Conservation (phyloP, 106 monocot species). For the Dioscorea zingiberensis region DNA sequence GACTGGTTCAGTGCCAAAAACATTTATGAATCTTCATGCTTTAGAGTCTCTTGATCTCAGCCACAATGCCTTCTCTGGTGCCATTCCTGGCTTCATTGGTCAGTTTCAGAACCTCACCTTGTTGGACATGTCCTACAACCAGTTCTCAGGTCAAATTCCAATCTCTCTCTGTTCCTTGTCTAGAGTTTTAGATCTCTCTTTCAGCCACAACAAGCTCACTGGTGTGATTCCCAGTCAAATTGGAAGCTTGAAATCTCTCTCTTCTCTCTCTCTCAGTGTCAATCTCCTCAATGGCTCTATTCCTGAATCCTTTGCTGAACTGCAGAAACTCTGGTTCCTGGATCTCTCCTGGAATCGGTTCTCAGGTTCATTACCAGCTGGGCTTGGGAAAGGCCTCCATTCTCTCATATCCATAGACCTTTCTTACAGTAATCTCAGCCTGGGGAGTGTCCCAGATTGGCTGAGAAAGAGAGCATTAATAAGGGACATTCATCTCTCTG, state of each 20-base stretch:
- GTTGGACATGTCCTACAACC: conserved; percentile 68
- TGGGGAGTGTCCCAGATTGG: conserved; percentile 54
- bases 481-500: conserved; percentile 45
- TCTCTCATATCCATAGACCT: conserved; percentile 64
- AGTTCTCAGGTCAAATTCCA: conserved; percentile 65
- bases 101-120: conserved; percentile 35
- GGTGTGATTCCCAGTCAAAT: conserved; percentile 55
- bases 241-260: conserved; percentile 46
- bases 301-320: conserved; percentile 44
- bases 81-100: conserved; percentile 46
- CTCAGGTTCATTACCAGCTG: conserved; percentile 30
- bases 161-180: conserved; percentile 36
- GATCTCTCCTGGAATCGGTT: conserved; percentile 64
- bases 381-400: conserved; percentile 36
- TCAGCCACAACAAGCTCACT: conserved; percentile 58
- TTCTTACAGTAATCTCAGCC: conserved; percentile 51
- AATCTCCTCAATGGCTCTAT: conserved; percentile 60
- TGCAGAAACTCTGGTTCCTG: conserved; percentile 71
- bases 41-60: conserved; percentile 62
- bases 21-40: conserved; percentile 25
- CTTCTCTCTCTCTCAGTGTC: conserved; percentile 35
- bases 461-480: conserved; percentile 25
- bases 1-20: conserved; percentile 33
- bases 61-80: conserved; percentile 49
- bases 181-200: conserved; percentile 32